A percentile compares a stretch with the other conserved stretches of the same genome.
Conservation (phyloP, 2,329 filamentous ascomycete genomes). For the Zymoseptoria passerinii region DNA sequence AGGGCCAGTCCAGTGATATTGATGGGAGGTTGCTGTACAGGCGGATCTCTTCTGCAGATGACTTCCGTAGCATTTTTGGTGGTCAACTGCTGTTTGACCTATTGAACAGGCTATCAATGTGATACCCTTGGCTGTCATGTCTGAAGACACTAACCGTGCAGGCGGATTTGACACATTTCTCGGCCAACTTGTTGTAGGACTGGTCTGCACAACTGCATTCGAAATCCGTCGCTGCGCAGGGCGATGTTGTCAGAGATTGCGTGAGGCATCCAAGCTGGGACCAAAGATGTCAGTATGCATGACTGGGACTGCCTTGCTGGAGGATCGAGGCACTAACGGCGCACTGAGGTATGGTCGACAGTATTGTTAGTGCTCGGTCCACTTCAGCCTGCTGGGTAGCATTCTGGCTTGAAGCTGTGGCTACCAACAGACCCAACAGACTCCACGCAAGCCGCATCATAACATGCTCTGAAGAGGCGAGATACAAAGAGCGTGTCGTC, state of each 20-base stretch:
- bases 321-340: conserved; percentile 2
- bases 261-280: not conserved
- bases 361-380: conserved; percentile 4
- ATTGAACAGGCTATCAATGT: not conserved
- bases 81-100: conserved; percentile 10
- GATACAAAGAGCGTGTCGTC: not conserved
- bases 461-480: not conserved
- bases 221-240: not conserved
- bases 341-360: conserved; percentile 11
- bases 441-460: conserved; percentile 10
- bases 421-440: conserved; percentile 4
- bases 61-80: conserved; percentile 13
- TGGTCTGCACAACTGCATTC: conserved; percentile 5
- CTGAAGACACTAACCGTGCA: conserved; percentile 6
- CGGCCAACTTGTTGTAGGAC: conserved; percentile 7
- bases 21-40: conserved; percentile 1
- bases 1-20: conserved; percentile 7
- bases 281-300: not conserved
- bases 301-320: not conserved
- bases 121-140: not conserved
- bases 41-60: conserved; percentile 6
- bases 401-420: conserved; percentile 7
- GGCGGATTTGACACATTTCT: conserved; percentile 4
- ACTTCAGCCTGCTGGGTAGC: conserved; percentile 7
- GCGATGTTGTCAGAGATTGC: not conserved